Conservation (phyloP, 192 early-diverging fungal species). For the Backusella sp. region DNA sequence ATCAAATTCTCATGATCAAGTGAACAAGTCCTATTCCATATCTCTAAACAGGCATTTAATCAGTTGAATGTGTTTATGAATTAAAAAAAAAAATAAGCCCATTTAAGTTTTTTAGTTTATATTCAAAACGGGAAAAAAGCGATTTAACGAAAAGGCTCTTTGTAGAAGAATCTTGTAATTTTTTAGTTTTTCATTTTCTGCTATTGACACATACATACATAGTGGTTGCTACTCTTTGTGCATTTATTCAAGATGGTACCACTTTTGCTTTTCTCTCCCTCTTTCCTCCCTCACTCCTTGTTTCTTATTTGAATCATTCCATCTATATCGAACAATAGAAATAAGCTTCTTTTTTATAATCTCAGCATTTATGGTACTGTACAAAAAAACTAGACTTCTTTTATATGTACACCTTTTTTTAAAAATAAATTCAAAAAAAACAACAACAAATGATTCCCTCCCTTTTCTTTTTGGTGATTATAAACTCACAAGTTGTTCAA, state of each 20-base stretch:
- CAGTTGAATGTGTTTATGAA: neutral
- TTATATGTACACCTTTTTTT: neutral
- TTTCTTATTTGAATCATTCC: neutral
- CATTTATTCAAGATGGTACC: neutral
- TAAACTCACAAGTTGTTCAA: neutral
- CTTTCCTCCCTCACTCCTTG: neutral
- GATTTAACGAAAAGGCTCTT: neutral
- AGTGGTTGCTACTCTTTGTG: neutral
- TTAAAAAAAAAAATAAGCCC: neutral
- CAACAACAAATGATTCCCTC: neutral
- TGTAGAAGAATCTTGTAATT: constrained; percentile 6
- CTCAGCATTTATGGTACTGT: neutral
- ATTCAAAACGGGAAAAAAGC: constrained; percentile 6
- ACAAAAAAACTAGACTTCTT: neutral
- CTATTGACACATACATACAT: neutral
- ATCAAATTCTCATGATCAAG: neutral
- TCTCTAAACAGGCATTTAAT: neutral
- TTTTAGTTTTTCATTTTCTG: neutral
- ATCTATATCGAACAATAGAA: neutral
- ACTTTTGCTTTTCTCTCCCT: neutral
- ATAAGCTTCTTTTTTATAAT: neutral
- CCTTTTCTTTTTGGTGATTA: neutral
- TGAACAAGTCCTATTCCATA: neutral
- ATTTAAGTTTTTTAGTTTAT: neutral
- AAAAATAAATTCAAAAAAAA: neutral